Evolutionary conservation across 1,284 basidiomycete genomes (phyloP), one percentile per base, ranked within the genome.

Genomic region (Schizopora paradoxa): DNA sequence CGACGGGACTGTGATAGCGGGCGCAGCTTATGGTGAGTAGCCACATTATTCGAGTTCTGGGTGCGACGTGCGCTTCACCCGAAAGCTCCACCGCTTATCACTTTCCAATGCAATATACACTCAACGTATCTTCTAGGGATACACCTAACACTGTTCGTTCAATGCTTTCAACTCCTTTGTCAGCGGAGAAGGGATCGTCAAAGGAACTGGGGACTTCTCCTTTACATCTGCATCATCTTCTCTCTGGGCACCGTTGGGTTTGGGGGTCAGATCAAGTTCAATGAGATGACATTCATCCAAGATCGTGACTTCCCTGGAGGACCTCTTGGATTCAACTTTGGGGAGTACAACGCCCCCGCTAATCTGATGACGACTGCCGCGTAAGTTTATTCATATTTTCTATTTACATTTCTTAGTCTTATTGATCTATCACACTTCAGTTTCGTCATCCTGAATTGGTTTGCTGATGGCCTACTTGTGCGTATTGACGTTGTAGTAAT

Each of bases 281-380:
- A 47, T 26, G 39, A 47, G 26, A 23, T 41, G 23, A 23, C 33
- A 31, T 47, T 47, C 19, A 25, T 44, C n/a, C 19, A 44, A 14
- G 14, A 36, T 28, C 2, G 5, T 8, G 33, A 25, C 6, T 8
- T 18, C 22, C 42, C 42, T 6, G 42, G 21, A 23, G 43, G 43
- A n/a, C 34, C 43, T 16, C 22, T 45, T 4, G 34, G 43, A 8
- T 16, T 27, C n/a, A 29, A 16, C 6, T 36, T 38, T n/a, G 16
- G 16, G 16, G 18, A 39, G 6, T 45, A 38, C 22, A 35, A 25
- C 7, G 25, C 36, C 3, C 5, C 25, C n/a, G 25, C 23, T 13
- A 43, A 34, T 23, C 10, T 43, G 13, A 8, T 34, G 10, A 16
- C 14, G 5, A 31, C 14, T 14, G 28, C 41, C 5, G 22, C 41